Evolutionary conservation across 179 eudicot species (phyloP).

Genomic region (Amaranthus tricolor): DNA sequence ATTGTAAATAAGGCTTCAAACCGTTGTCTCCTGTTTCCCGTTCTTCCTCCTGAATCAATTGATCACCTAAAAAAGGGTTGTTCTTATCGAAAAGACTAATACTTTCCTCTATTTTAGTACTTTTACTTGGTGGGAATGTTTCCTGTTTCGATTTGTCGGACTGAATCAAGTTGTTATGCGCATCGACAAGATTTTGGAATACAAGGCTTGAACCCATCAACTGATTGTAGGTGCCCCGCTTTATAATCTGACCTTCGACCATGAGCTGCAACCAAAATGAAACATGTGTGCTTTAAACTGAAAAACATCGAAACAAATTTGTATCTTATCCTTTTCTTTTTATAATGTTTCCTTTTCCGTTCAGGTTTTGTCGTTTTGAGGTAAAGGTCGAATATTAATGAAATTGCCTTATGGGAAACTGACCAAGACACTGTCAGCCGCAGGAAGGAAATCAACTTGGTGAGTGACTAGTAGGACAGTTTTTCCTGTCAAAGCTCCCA

Average conservation of each 20-base stretch:
- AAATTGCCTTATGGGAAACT: slow-evolving; percentile 16
- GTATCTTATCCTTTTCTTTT: not conserved
- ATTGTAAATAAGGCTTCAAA: slow-evolving; percentile 45
- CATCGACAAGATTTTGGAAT: slow-evolving; percentile 44
- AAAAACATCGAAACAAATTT: not conserved
- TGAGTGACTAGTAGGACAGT: slow-evolving; percentile 62
- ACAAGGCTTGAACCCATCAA: slow-evolving; percentile 36
- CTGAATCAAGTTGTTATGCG: slow-evolving; percentile 32
- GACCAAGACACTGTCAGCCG: slow-evolving; percentile 48
- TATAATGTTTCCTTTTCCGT: not conserved
- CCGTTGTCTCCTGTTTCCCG: slow-evolving; percentile 51
- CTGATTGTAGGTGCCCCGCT: slow-evolving; percentile 37
- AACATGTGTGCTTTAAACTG: not conserved
- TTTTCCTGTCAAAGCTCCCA: slow-evolving; percentile 50
- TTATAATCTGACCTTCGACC: slow-evolving; percentile 41
- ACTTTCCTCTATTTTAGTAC: slow-evolving; percentile 14
- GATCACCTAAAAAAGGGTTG: slow-evolving; percentile 31
- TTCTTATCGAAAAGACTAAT: slow-evolving; percentile 9
- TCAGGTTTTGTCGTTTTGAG: not conserved
- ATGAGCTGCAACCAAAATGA: slow-evolving; percentile 33
- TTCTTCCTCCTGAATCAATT: slow-evolving; percentile 52
- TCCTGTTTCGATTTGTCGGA: slow-evolving; percentile 15
- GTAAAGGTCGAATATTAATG: not conserved
- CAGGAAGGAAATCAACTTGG: slow-evolving; percentile 66
- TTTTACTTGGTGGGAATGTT: slow-evolving; percentile 4